A percentile compares a stretch with the other conserved stretches of the same genome.
Conservation (phyloP, 2,329 filamentous ascomycete species). For the Trichoderma asperellum region DNA sequence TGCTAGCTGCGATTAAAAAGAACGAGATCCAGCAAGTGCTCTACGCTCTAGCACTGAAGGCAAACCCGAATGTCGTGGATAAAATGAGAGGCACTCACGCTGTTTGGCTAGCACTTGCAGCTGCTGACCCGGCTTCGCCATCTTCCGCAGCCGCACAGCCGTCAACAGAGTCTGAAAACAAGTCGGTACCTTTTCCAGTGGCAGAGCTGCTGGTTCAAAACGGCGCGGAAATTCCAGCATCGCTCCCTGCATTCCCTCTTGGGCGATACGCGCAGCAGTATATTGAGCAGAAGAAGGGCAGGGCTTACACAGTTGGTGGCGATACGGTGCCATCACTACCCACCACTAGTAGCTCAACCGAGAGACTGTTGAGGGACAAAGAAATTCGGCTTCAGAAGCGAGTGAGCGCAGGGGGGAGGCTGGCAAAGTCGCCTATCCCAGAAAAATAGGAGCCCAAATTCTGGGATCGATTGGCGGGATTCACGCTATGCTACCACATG, state of each 20-base stretch:
- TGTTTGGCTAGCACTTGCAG: conserved; percentile 87
- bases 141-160: conserved; percentile 52
- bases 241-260: conserved; percentile 80
- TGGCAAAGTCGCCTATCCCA: conserved; percentile 67
- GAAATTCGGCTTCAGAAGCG: conserved; percentile 76
- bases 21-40: conserved; percentile 94
- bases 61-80: conserved; percentile 85
- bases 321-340: conserved; percentile 69
- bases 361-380: conserved; percentile 63
- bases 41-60: conserved; percentile 82
- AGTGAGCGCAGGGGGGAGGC: conserved; percentile 74
- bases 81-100: conserved; percentile 86
- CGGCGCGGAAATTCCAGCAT: conserved; percentile 80
- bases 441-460: conserved; percentile 58
- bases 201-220: conserved; percentile 93
- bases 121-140: conserved; percentile 86
- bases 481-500: conserved; percentile 45
- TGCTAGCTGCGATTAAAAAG: conserved; percentile 91
- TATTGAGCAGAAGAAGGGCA: conserved; percentile 73
- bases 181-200: conserved; percentile 75
- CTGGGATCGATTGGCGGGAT: conserved; percentile 46
- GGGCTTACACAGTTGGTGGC: conserved; percentile 49
- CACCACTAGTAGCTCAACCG: conserved; percentile 46
- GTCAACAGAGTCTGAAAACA: conserved; percentile 49
- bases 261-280: conserved; percentile 81